Evolutionary conservation across 805 yeast genomes (phyloP).

Genomic region (Cyberlindnera subsufficiens): DNA sequence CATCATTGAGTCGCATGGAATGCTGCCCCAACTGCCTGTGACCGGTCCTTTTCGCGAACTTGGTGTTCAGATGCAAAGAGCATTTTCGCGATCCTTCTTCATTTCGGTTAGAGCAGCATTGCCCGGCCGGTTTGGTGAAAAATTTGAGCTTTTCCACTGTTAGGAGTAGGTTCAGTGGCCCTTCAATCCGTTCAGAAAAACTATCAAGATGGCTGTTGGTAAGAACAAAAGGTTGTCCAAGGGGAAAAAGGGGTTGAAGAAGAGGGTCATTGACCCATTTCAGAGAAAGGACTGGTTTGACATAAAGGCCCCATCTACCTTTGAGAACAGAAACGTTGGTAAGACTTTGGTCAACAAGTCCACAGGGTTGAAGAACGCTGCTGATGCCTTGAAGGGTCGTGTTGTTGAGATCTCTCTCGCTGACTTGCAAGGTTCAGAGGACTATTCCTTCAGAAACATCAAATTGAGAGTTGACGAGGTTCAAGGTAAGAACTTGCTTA

Average conservation of each 20-base stretch:
- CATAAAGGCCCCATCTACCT: conserved; percentile 97
- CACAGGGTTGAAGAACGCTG: conserved; percentile 96
- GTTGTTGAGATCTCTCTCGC: conserved; percentile 93
- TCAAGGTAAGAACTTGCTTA: conserved; percentile 96
- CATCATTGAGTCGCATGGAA: too few species aligned
- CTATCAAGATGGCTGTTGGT: conserved; percentile 55
- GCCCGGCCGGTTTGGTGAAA: conserved; percentile 6
- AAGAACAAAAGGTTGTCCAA: conserved; percentile 79
- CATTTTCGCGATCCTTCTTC: background rate
- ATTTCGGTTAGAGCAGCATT: background rate
- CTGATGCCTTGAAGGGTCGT: conserved; percentile 97
- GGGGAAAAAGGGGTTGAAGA: conserved; percentile 97
- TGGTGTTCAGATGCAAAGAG: background rate
- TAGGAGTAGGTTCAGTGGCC: background rate
- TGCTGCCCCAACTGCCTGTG: background rate
- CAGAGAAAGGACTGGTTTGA: conserved; percentile 98
- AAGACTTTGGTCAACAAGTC: conserved; percentile 98
- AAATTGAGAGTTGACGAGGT: conserved; percentile 98
- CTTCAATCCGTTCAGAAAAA: background rate
- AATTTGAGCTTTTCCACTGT: conserved; percentile 3
- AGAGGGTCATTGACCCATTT: conserved; percentile 99
- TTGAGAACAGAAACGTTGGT: conserved; percentile 98
- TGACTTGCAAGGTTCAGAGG: conserved; percentile 98
- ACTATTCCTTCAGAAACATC: conserved; percentile 96
- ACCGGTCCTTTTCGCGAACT: background rate